Conservation (phyloP, 2,329 filamentous ascomycete genomes). For the Paraphaeosphaeria minitans region DNA sequence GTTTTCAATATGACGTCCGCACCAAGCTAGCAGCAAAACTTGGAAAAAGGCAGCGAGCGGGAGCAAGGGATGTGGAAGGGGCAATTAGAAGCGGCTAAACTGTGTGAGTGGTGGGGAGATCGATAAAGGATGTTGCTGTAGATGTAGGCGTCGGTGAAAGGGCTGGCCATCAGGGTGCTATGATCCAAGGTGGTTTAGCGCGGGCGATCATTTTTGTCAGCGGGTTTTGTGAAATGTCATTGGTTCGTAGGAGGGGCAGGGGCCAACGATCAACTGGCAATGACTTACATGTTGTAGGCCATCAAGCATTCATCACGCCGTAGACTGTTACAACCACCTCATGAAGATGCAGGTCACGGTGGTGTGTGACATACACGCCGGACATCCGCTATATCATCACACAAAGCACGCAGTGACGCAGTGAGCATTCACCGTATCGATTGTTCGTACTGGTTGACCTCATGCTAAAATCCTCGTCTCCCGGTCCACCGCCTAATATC, state of each 20-base stretch:
- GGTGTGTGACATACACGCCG: neutral
- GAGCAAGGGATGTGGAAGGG: neutral
- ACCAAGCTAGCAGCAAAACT: neutral
- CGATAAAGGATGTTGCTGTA: neutral
- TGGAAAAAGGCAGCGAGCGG: neutral
- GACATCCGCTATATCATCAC: no score
- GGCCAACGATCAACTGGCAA: no score
- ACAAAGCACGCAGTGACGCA: neutral
- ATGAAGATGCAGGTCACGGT: neutral
- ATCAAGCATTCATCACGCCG: neutral
- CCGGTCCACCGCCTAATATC: neutral
- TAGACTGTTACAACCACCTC: neutral
- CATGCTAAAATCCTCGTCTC: neutral
- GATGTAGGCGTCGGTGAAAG: neutral
- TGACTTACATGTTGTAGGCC: neutral
- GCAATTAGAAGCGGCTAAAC: neutral
- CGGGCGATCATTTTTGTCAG: constrained; percentile 5
- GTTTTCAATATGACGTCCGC: constrained; percentile 1
- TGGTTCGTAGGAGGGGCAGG: neutral
- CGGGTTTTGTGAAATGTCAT: neutral
- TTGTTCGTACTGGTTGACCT: neutral
- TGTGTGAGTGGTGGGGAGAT: neutral
- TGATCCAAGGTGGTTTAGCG: neutral
- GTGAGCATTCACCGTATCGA: neutral
- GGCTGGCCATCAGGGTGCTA: constrained; percentile 10